These are phyloP conservation scores for Flaveria brownii DNA, from an alignment of 129 eudicot genomes.

Conservation along the genomic window DNA sequence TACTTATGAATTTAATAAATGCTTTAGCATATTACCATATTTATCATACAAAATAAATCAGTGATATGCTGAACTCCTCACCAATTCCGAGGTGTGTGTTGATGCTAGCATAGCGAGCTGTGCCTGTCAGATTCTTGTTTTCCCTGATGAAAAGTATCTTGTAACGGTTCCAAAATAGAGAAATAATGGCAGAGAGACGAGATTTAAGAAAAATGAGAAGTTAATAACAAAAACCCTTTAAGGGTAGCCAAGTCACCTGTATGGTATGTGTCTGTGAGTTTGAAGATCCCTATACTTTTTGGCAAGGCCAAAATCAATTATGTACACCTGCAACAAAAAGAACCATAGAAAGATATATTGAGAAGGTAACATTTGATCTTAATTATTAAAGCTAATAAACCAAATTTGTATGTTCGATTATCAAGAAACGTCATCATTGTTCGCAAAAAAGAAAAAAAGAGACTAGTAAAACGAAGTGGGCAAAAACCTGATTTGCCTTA, in stretches of 20 bases:
- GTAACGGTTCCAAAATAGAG: constrained; percentile 7
- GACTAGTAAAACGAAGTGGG: background rate
- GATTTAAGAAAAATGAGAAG: background rate
- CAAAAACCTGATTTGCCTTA: constrained; percentile 86
- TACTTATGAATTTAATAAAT: background rate
- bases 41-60: constrained; percentile 4
- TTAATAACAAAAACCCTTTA: background rate
- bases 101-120: constrained; percentile 99
- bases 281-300: constrained; percentile 88
- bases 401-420: background rate
- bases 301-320: constrained; percentile 87
- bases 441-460: background rate
- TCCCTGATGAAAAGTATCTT: constrained; percentile 52
- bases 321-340: constrained; percentile 53
- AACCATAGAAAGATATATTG: background rate
- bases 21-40: background rate
- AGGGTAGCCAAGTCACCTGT: constrained; percentile 50
- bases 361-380: background rate
- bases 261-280: constrained; percentile 87
- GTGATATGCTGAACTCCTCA: constrained; percentile 36
- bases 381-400: background rate
- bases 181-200: background rate
- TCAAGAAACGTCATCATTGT: background rate
- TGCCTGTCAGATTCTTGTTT: constrained; percentile 97
- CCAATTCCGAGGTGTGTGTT: constrained; percentile 98